phyloP scores from a whole-genome alignment of 441 rosid species.

The Pelargonium fulgidum region DNA sequence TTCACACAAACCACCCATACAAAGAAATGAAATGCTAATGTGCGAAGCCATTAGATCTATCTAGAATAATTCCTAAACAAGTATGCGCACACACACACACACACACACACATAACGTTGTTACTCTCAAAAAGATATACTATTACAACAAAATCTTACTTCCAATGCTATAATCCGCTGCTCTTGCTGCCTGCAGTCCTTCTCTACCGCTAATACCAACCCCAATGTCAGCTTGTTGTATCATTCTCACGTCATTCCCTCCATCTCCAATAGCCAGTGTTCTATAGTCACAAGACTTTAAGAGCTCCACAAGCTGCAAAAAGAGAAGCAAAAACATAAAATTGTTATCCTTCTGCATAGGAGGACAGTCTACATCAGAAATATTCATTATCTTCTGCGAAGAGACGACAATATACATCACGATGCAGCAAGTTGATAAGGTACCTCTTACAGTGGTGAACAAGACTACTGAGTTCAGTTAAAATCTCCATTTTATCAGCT shows the following conservation, averaged over 20 bases:
- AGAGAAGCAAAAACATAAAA: conserved; percentile 4
- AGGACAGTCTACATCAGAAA: not conserved
- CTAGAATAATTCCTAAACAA: not conserved
- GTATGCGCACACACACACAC: not conserved
- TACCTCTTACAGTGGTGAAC: not conserved
- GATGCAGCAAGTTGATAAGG: not conserved
- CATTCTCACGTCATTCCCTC: conserved; percentile 99
- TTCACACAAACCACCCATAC: too few species aligned
- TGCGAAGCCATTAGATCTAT: not conserved
- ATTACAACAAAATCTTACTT: conserved; percentile 41
- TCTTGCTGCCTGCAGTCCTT: conserved; percentile 98
- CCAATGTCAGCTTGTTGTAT: conserved; percentile 98
- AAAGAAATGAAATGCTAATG: too few species aligned
- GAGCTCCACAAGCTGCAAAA: conserved; percentile 80
- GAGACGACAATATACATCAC: not conserved
- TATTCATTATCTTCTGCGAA: not conserved
- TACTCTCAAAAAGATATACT: not conserved
- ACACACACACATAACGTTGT: not conserved
- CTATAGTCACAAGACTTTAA: conserved; percentile 92
- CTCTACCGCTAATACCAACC: conserved; percentile 97
- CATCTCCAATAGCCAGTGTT: conserved; percentile 96
- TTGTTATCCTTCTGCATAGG: conserved; percentile 8
- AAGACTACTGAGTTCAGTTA: not conserved
- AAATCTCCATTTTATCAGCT: too few species aligned
- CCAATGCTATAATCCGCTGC: conserved; percentile 99